Evolutionary conservation across 129 eudicot species (phyloP).

Genomic region (Escallonia rubra): DNA sequence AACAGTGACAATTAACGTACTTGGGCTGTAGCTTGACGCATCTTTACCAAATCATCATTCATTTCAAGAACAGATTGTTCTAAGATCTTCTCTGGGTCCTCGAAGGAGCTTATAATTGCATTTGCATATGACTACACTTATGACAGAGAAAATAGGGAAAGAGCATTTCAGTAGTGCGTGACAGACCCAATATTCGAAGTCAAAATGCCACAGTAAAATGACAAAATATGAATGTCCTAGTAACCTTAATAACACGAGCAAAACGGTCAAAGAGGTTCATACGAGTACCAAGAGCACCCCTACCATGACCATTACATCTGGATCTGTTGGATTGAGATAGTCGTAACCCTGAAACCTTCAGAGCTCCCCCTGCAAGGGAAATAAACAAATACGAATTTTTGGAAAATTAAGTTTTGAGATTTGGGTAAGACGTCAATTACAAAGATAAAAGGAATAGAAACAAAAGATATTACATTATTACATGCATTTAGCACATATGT

Average conservation of each 20-base stretch:
- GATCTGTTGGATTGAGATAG: conserved; percentile 35
- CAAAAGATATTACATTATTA: neutral
- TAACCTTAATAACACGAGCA: conserved; percentile 95
- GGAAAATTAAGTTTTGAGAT: neutral
- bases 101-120: conserved; percentile 81
- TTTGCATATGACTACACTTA: conserved; percentile 80
- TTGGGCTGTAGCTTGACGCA: conserved; percentile 99
- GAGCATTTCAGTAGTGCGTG: conserved; percentile 8
- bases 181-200: neutral
- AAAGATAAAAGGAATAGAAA: neutral
- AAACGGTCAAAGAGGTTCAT: conserved; percentile 93
- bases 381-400: neutral
- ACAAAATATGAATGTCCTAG: conserved; percentile 7
- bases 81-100: conserved; percentile 96
- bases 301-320: conserved; percentile 40
- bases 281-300: conserved; percentile 44
- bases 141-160: conserved; percentile 6
- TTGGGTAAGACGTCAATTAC: neutral
- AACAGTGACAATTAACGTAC: conserved; percentile 25
- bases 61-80: conserved; percentile 90
- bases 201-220: conserved; percentile 6
- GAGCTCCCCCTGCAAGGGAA: conserved; percentile 55
- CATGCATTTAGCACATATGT: neutral
- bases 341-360: conserved; percentile 43
- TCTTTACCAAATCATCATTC: conserved; percentile 90